These are phyloP conservation scores for Aspergillus baeticus DNA, from an alignment of 495 filamentous ascomycete genomes.

Conservation along the genomic window DNA sequence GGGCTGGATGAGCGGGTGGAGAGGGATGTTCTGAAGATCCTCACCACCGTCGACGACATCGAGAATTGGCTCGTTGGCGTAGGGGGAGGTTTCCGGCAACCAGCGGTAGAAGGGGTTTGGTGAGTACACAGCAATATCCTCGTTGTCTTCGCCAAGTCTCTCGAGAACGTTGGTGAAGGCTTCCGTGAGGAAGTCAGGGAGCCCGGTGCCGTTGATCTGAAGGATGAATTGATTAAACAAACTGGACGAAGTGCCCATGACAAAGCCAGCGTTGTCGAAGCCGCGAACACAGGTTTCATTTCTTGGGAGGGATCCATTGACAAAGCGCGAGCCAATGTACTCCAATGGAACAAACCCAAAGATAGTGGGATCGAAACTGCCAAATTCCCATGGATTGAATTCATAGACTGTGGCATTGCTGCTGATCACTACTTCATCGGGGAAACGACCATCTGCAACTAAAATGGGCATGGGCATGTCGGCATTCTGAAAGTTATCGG, in stretches of 20 bases:
- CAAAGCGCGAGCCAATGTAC: conserved; percentile 79
- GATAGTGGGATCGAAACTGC: conserved; percentile 75
- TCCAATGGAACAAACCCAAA: conserved; percentile 74
- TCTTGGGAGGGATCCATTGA: conserved; percentile 55
- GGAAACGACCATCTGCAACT: conserved; percentile 69
- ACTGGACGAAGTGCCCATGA: conserved; percentile 82
- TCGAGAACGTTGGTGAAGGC: conserved; percentile 53
- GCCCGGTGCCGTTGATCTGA: conserved; percentile 44
- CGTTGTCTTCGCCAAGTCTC: conserved; percentile 49
- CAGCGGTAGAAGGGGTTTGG: conserved; percentile 83
- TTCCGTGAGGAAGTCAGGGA: conserved; percentile 52
- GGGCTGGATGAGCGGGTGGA: conserved; percentile 80
- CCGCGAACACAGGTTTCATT: conserved; percentile 67
- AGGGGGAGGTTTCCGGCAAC: conserved; percentile 58
- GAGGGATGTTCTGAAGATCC: conserved; percentile 84
- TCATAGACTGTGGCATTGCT: conserved; percentile 78
- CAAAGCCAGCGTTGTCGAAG: conserved; percentile 81
- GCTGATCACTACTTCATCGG: conserved; percentile 61
- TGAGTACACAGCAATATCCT: conserved; percentile 77
- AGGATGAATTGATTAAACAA: conserved; percentile 79
- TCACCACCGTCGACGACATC: conserved; percentile 83
- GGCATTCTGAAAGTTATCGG: conserved; percentile 61
- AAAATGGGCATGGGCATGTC: conserved; percentile 77
- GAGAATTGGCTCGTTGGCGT: conserved; percentile 51
- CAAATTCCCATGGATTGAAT: conserved; percentile 85